Percentiles rank a stretch among this genome's conserved stretches.
These are phyloP conservation scores for Trichosanthes truncata DNA, from an alignment of 306 rosid species.

Conservation along the genomic window DNA sequence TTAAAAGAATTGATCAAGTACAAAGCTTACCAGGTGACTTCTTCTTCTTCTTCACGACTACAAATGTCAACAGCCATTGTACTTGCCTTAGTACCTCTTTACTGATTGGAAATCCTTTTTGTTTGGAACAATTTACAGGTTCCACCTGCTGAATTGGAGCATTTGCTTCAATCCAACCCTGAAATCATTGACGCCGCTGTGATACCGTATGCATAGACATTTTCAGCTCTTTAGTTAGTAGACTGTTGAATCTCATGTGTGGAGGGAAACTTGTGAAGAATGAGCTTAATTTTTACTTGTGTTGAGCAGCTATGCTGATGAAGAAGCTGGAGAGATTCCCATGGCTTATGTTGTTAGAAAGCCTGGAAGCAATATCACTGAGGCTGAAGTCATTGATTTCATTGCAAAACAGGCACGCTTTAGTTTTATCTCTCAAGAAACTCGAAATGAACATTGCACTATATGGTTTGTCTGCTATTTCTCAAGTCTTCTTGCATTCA, in stretches of 20 bases:
- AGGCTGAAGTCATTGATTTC: conserved; percentile 44
- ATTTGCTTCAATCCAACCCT: conserved; percentile 54
- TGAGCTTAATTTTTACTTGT: not conserved
- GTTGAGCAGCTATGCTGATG: conserved; percentile 63
- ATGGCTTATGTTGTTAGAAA: conserved; percentile 86
- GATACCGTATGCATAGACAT: conserved; percentile 61
- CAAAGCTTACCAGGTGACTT: conserved; percentile 80
- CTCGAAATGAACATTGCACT: not conserved
- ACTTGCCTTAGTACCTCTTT: not conserved
- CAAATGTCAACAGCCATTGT: not conserved
- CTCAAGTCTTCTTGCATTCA: not conserved
- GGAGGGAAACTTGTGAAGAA: not conserved
- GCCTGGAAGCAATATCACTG: conserved; percentile 54
- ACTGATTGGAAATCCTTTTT: not conserved
- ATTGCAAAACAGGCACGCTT: conserved; percentile 60
- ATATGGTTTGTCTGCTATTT: not conserved
- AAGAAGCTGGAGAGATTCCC: conserved; percentile 82
- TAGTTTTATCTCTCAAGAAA: not conserved
- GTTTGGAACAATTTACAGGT: conserved; percentile 46
- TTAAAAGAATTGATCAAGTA: conserved; percentile 89
- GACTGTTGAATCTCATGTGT: not conserved
- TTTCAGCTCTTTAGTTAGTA: not conserved
- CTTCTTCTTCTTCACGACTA: not conserved
- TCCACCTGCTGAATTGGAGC: conserved; percentile 87
- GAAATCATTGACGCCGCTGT: conserved; percentile 77